Base-by-base conservation (phyloP, 257 asterid genomes). In the Apocynum venetum region DNA sequence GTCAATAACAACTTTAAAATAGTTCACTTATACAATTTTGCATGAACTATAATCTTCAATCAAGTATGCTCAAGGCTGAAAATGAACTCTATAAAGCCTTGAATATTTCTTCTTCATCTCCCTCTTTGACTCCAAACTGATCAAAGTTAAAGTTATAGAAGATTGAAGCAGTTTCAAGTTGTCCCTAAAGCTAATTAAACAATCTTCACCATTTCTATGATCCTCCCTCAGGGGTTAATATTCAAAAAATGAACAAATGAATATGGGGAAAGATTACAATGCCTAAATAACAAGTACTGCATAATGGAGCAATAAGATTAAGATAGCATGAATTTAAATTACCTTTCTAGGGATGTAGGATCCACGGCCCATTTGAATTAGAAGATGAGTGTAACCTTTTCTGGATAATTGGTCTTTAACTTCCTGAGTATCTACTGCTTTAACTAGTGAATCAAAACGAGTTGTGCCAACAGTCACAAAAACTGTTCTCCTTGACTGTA, bases 381-480 rank as follows among this genome's bases (percentile, higher is more conserved):
- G 79, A 55, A 96, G 93, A 65, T 90, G 85, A 0, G 97, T 88
- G 66, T 96, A 96, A 25, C 97, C 98, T 76, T 85, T 91, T 67
- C 73, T 80, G 80, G 71, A 85, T 80, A 96, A 72, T 76, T 88
- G 92, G 76, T 89, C 89, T 81, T 73, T 89, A 68, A 93, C 97
- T 81, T 93, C 90, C 43, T 10, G 64, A 20, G 91, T 86, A 70
- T 93, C 96, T 17, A 88, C 95, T 10, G 97, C 91, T 86, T 84
- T 87, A 86, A 93, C 97, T 84, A 96, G 85, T 13, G 97, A 84
- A 88, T 96, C 99, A 78, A 96, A 96, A 86, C 86, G 59, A 70
- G 99, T 96, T 10, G 98, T 96, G 55, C 99, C 99, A 47, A 93
- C 99, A 0, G 97, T 96, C 84, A 91, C 96, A 73, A 96, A 93